These are phyloP conservation scores for Penicillium nordicum DNA, from an alignment of 2,329 filamentous ascomycete genomes.

Conservation along the genomic window DNA sequence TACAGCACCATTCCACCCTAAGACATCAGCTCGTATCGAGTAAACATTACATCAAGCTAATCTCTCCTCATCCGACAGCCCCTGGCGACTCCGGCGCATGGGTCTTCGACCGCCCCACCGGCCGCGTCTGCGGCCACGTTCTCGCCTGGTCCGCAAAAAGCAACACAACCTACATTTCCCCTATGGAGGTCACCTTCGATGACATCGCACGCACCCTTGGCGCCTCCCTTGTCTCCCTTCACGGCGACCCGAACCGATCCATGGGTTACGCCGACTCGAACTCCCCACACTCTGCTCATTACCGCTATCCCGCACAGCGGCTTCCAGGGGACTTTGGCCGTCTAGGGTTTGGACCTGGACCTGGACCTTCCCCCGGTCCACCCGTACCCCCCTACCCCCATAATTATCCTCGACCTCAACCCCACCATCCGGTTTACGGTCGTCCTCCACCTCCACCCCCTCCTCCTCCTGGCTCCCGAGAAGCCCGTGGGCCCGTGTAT, in stretches of 20 bases:
- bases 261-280: constrained; percentile 19
- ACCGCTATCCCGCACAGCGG: constrained; percentile 20
- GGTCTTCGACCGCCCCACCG: constrained; percentile 78
- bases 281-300: constrained; percentile 9
- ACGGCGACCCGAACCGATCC: constrained; percentile 45
- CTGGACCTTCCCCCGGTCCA: constrained; percentile 3
- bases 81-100: constrained; percentile 92
- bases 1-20: constrained; percentile 10
- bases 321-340: constrained; percentile 20
- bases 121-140: constrained; percentile 82
- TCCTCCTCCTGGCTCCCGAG: constrained; percentile 17
- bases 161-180: constrained; percentile 83
- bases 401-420: constrained; percentile 9
- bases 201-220: constrained; percentile 79
- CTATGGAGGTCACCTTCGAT: constrained; percentile 84
- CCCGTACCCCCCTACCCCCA: constrained; percentile 13
- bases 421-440: not conserved
- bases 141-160: constrained; percentile 81
- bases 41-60: constrained; percentile 20
- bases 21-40: constrained; percentile 12
- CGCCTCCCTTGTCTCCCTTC: constrained; percentile 67
- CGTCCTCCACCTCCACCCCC: constrained; percentile 10
- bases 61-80: constrained; percentile 11
- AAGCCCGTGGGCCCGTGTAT: constrained; percentile 14
- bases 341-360: constrained; percentile 12